Conservation (phyloP, 2,329 filamentous ascomycete species). For the Aspergillus spinulosporus region DNA sequence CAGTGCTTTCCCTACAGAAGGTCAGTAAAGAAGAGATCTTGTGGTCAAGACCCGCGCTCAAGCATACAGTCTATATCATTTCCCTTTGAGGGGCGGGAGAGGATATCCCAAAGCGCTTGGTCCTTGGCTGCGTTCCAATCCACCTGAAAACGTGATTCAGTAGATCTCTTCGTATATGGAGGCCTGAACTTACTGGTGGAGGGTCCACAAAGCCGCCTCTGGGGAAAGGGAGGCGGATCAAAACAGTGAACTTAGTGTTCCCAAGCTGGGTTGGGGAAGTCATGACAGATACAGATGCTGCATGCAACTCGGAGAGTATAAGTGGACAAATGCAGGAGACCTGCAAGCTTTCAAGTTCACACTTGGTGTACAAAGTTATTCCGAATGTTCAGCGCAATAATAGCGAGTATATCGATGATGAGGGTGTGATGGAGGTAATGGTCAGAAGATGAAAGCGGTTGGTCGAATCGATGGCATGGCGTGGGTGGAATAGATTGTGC, state of each 20-base stretch:
- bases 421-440: conserved; percentile 2
- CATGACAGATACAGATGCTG: conserved; percentile 2
- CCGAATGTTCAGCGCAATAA: background rate
- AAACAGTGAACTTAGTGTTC: conserved; percentile 63
- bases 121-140: conserved; percentile 89
- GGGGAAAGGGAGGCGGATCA: conserved; percentile 85
- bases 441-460: conserved; percentile 6
- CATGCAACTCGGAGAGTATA: background rate
- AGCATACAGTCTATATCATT: conserved; percentile 77
- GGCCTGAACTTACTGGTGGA: conserved; percentile 62
- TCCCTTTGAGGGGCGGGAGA: conserved; percentile 77
- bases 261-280: conserved; percentile 19
- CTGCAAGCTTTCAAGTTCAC: background rate
- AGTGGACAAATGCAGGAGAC: background rate
- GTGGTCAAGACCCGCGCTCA: background rate
- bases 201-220: conserved; percentile 88
- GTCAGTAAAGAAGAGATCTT: conserved; percentile 12
- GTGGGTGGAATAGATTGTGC: background rate
- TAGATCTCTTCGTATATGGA: background rate
- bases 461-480: background rate
- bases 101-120: conserved; percentile 82
- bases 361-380: background rate
- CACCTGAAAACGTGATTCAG: conserved; percentile 56
- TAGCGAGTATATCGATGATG: background rate
- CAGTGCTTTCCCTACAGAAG: conserved; percentile 69